Conservation (phyloP, 78 protist species). For the Polysphondylium violaceum region DNA sequence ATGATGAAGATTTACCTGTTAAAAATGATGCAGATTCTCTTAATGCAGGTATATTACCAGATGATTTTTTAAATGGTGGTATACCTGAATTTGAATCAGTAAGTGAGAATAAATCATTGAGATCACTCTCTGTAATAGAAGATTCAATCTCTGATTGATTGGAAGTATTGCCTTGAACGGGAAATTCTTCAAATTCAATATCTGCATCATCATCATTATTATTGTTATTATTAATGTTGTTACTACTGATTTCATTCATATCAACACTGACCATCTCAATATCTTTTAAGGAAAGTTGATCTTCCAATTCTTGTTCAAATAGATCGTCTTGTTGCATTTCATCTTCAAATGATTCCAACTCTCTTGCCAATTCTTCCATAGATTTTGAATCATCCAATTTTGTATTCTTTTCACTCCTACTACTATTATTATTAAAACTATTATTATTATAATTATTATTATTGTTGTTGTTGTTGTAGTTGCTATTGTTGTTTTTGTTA, state of each 20-base stretch:
- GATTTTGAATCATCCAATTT: too few relatives aligned
- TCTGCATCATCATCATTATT: slow-evolving; percentile 3
- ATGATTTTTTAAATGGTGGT: slow-evolving; percentile 12
- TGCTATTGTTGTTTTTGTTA: neutral
- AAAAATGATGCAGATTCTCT: neutral
- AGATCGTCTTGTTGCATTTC: neutral
- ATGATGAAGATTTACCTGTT: neutral
- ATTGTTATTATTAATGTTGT: neutral
- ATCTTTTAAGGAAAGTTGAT: neutral
- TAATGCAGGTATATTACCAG: neutral
- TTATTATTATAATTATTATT: neutral
- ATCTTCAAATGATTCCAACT: neutral
- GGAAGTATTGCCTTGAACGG: neutral
- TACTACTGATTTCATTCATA: neutral
- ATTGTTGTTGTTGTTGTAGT: neutral
- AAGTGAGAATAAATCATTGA: neutral
- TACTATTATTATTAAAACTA: neutral
- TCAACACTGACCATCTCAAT: neutral
- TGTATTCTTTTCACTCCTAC: neutral
- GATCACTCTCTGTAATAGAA: neutral
- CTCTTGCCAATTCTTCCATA: slow-evolving; percentile 5
- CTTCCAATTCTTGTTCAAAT: neutral
- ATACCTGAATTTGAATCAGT: neutral
- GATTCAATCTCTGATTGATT: neutral
- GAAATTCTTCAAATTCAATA: slow-evolving; percentile 18